Evolutionary conservation across 2,329 filamentous ascomycete genomes (phyloP).

Genomic region (Colletotrichum costaricense): DNA sequence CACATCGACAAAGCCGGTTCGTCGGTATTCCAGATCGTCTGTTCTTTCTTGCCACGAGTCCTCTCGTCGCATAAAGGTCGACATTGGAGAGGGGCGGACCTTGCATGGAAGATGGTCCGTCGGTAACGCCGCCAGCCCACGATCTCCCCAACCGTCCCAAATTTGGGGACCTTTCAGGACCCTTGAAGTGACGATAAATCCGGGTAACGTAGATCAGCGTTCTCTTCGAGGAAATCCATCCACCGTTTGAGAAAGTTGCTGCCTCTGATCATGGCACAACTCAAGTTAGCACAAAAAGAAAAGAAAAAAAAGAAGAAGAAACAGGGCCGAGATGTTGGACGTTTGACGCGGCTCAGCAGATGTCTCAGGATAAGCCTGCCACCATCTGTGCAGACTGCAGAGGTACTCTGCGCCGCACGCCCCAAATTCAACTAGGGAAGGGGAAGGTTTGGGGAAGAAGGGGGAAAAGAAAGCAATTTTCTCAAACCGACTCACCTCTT

Average conservation of each 20-base stretch:
- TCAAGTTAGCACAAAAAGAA: conserved; percentile 21
- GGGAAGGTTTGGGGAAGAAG: neutral
- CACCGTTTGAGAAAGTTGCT: conserved; percentile 87
- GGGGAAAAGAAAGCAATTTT: conserved; percentile 32
- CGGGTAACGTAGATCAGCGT: conserved; percentile 91
- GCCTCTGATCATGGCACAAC: conserved; percentile 66
- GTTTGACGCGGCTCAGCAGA: conserved; percentile 19
- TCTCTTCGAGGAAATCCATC: conserved; percentile 92
- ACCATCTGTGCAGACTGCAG: conserved; percentile 12
- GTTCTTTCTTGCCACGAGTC: conserved; percentile 3
- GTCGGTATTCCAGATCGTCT: conserved; percentile 30
- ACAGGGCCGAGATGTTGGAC: conserved; percentile 20
- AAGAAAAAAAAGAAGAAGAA: conserved; percentile 14
- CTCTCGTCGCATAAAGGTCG: conserved; percentile 24
- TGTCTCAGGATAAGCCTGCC: conserved; percentile 26
- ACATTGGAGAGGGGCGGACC: conserved; percentile 10
- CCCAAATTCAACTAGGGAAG: conserved; percentile 10
- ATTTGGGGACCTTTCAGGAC: conserved; percentile 15
- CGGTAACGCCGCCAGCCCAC: conserved; percentile 1
- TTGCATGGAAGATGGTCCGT: conserved; percentile 2
- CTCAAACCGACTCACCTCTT: conserved; percentile 73
- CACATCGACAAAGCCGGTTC: conserved; percentile 25
- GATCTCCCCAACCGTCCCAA: conserved; percentile 16
- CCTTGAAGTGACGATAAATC: conserved; percentile 62
- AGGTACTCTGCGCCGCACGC: conserved; percentile 24